phyloP scores from a whole-genome alignment of 768 basidiomycete species.

The Rickenella mellea region DNA sequence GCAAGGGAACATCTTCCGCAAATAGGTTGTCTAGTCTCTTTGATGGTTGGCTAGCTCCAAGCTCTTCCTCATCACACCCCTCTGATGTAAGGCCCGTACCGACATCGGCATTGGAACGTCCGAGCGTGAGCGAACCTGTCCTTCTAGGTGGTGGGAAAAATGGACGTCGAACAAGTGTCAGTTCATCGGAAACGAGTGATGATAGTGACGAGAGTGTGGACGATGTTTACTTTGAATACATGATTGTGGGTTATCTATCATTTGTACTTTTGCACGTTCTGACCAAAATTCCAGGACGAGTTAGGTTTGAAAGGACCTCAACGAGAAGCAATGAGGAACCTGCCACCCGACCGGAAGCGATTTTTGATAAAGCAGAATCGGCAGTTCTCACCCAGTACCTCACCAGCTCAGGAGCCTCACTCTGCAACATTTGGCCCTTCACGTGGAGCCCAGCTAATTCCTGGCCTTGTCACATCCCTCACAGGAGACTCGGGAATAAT shows the following conservation, averaged over 20 bases:
- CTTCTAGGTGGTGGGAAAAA: conserved; percentile 40
- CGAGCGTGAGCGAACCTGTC: conserved; percentile 66
- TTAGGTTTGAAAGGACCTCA: conserved; percentile 66
- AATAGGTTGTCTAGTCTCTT: conserved; percentile 57
- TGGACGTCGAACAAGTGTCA: conserved; percentile 15
- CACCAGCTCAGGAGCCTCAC: conserved; percentile 25
- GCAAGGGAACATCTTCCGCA: conserved; percentile 46
- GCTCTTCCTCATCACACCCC: conserved; percentile 5
- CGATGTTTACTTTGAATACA: conserved; percentile 48
- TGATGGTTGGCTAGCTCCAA: conserved; percentile 44
- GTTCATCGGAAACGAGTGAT: conserved; percentile 15
- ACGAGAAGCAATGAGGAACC: conserved; percentile 49
- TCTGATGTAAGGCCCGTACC: conserved; percentile 3
- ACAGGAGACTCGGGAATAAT: conserved; percentile 65
- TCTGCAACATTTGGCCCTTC: conserved; percentile 52
- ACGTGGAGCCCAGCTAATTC: conserved; percentile 45
- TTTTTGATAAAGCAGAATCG: conserved; percentile 54
- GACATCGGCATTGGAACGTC: conserved; percentile 24
- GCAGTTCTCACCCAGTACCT: conserved; percentile 25
- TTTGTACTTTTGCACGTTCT: neutral
- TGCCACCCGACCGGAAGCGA: conserved; percentile 55
- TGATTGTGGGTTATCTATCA: conserved; percentile 44
- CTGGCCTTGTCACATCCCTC: conserved; percentile 62
- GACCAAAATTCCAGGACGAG: conserved; percentile 41
- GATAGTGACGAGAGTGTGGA: conserved; percentile 19